phyloP scores from a whole-genome alignment of 2,329 filamentous ascomycete species.

The Pseudocercospora macadamiae region DNA sequence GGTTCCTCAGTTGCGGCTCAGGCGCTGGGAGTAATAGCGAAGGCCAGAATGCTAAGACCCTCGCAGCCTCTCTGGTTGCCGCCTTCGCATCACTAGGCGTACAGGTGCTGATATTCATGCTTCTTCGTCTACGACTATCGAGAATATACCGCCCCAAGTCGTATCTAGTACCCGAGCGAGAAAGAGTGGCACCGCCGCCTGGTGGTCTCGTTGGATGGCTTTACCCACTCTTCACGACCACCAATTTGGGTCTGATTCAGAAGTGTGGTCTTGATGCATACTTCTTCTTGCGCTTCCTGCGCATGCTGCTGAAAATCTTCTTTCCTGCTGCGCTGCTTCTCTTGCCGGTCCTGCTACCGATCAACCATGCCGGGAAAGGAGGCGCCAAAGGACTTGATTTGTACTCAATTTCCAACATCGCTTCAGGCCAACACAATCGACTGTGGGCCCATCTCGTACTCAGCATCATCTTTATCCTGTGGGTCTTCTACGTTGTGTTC shows the following conservation, averaged over 20 bases:
- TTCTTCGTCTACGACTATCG: slow-evolving; percentile 76
- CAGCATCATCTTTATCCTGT: slow-evolving; percentile 75
- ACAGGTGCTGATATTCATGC: slow-evolving; percentile 69
- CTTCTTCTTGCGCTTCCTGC: slow-evolving; percentile 91
- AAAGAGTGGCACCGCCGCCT: slow-evolving; percentile 77
- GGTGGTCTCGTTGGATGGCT: slow-evolving; percentile 58
- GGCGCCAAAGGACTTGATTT: slow-evolving; percentile 71
- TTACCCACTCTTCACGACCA: slow-evolving; percentile 65
- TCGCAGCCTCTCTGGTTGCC: slow-evolving; percentile 42
- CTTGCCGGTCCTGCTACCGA: slow-evolving; percentile 79
- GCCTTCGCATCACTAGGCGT: slow-evolving; percentile 40
- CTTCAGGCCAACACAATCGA: slow-evolving; percentile 61
- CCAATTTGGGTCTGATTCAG: slow-evolving; percentile 82
- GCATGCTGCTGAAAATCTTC: slow-evolving; percentile 88
- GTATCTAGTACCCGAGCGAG: slow-evolving; percentile 81
- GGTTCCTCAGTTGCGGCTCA: too few species aligned
- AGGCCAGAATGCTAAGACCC: slow-evolving; percentile 39
- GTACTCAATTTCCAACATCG: slow-evolving; percentile 87
- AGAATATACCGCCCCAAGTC: slow-evolving; percentile 89
- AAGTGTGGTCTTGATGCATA: slow-evolving; percentile 97
- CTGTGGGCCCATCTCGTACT: slow-evolving; percentile 86
- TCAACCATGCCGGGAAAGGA: slow-evolving; percentile 74
- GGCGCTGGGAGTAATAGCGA: slow-evolving; percentile 21
- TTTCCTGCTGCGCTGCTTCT: slow-evolving; percentile 77
- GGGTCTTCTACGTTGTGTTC: slow-evolving; percentile 87